These are phyloP conservation scores for Penicillium sp. DNA, from an alignment of 2,329 filamentous ascomycete genomes.

Conservation along the genomic window DNA sequence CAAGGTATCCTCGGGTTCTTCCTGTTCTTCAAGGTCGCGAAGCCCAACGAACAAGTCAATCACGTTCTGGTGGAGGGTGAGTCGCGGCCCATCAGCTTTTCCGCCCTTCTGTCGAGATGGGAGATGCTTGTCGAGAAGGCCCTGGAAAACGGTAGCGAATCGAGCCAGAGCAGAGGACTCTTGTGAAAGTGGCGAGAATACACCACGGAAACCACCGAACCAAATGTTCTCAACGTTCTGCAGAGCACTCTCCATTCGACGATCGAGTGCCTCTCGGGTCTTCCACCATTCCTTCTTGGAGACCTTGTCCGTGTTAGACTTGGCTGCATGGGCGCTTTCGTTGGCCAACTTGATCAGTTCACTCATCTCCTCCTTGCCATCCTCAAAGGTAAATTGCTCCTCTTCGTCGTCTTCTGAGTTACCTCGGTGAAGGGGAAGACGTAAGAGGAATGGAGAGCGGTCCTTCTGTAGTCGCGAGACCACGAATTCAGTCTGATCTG, in stretches of 20 bases:
- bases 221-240: slow-evolving; percentile 87
- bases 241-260: slow-evolving; percentile 73
- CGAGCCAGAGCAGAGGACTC: slow-evolving; percentile 66
- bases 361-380: slow-evolving; percentile 74
- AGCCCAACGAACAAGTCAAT: slow-evolving; percentile 87
- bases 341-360: slow-evolving; percentile 84
- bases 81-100: slow-evolving; percentile 55
- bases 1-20: slow-evolving; percentile 85
- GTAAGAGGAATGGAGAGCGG: slow-evolving; percentile 79
- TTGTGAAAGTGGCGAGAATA: slow-evolving; percentile 76
- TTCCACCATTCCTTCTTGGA: slow-evolving; percentile 87
- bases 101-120: slow-evolving; percentile 70
- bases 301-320: slow-evolving; percentile 71
- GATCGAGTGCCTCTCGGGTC: slow-evolving; percentile 77
- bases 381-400: slow-evolving; percentile 79
- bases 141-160: slow-evolving; percentile 77
- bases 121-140: slow-evolving; percentile 78
- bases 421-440: slow-evolving; percentile 80
- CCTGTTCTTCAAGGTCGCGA: slow-evolving; percentile 68
- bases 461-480: slow-evolving; percentile 80
- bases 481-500: slow-evolving; percentile 79
- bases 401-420: slow-evolving; percentile 74
- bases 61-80: slow-evolving; percentile 65
- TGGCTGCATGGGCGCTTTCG: slow-evolving; percentile 73
- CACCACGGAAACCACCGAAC: slow-evolving; percentile 91